phyloP scores from a whole-genome alignment of 2,329 filamentous ascomycete species.

The Penicillium occitanis region DNA sequence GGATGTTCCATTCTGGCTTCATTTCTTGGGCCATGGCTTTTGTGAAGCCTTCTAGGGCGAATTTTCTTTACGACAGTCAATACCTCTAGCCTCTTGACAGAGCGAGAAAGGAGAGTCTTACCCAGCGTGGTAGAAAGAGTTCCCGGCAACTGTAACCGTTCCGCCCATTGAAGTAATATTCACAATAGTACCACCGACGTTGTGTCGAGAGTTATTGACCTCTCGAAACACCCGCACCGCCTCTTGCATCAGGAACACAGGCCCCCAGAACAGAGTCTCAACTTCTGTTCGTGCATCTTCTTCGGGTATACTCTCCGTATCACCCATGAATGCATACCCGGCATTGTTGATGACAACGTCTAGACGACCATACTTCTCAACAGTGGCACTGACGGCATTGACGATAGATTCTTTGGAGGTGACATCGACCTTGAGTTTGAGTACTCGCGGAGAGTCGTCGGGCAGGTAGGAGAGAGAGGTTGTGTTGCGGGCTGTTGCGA shows the following conservation, averaged over 20 bases:
- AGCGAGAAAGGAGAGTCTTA: not conserved
- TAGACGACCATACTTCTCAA: constrained; percentile 41
- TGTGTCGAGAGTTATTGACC: constrained; percentile 25
- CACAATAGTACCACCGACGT: constrained; percentile 25
- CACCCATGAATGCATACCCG: constrained; percentile 26
- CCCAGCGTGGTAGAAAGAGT: constrained; percentile 26
- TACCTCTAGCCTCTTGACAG: not conserved
- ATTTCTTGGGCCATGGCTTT: constrained; percentile 49
- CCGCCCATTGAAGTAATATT: constrained; percentile 28
- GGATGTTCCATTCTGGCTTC: constrained; percentile 45
- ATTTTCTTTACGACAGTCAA: constrained; percentile 35
- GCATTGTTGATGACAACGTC: constrained; percentile 29
- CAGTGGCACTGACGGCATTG: constrained; percentile 35
- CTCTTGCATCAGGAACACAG: constrained; percentile 40
- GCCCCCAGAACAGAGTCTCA: constrained; percentile 38
- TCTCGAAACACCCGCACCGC: constrained; percentile 43
- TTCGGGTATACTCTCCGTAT: constrained; percentile 25
- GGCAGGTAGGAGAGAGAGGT: constrained; percentile 45
- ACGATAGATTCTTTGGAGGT: constrained; percentile 43
- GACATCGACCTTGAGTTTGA: constrained; percentile 53
- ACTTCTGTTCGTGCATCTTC: constrained; percentile 22
- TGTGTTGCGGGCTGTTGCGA: constrained; percentile 52
- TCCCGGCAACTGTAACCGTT: constrained; percentile 24
- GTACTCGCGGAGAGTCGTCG: constrained; percentile 37
- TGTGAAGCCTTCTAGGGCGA: constrained; percentile 51